Conservation (phyloP, 257 asterid genomes). For the Salvia hispanica region DNA sequence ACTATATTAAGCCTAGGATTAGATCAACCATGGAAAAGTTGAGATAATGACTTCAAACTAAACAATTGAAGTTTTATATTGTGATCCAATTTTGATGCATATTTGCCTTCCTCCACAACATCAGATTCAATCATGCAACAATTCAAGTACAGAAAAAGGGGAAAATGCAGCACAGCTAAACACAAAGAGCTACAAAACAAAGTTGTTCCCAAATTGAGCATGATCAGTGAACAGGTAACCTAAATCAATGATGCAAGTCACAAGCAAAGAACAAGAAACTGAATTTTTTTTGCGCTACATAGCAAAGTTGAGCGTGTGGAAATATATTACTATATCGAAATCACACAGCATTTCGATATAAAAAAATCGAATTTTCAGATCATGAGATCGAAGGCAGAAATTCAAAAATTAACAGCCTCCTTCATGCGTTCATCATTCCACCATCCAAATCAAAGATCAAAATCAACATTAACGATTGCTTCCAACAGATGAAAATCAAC, state of each 20-base stretch:
- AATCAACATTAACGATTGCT: background rate
- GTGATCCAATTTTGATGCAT: conserved; percentile 45
- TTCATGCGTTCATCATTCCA: background rate
- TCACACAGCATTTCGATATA: background rate
- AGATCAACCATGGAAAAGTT: background rate
- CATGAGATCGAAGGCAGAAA: background rate
- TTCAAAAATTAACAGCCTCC: background rate
- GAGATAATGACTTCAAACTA: background rate
- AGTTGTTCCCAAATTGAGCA: background rate
- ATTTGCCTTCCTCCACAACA: conserved; percentile 61
- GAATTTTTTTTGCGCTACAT: background rate
- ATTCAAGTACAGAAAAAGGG: background rate
- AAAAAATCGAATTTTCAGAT: background rate
- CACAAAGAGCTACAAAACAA: background rate
- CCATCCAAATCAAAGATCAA: background rate
- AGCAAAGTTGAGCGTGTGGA: background rate
- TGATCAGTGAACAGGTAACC: background rate
- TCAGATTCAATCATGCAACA: conserved; percentile 26
- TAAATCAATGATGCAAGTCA: background rate
- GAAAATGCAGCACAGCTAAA: background rate
- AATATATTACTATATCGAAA: background rate
- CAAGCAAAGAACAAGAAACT: background rate
- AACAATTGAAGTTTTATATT: background rate
- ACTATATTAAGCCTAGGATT: background rate
- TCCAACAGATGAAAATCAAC: background rate